These are phyloP conservation scores for Trichothecium roseum DNA, from an alignment of 2,329 filamentous ascomycete species.

Conservation along the genomic window DNA sequence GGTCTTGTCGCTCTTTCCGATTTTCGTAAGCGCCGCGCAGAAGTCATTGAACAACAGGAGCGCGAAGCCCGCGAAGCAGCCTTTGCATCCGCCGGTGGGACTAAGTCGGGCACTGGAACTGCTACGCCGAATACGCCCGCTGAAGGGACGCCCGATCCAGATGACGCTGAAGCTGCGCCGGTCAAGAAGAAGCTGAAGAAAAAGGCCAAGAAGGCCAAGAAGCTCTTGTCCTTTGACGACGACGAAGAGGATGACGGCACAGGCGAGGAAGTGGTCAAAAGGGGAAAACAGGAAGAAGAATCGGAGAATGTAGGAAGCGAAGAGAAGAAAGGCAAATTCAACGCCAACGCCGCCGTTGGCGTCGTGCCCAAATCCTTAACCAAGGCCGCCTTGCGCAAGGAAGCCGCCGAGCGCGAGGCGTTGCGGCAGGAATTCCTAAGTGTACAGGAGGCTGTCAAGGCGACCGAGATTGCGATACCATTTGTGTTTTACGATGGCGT, in stretches of 20 bases:
- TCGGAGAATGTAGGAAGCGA: conserved; percentile 15
- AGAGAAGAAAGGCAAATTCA: conserved; percentile 37
- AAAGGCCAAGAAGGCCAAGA: conserved; percentile 29
- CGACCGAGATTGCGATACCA: conserved; percentile 79
- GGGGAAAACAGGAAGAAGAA: conserved; percentile 28
- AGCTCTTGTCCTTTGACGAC: conserved; percentile 53
- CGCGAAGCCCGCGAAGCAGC: conserved; percentile 61
- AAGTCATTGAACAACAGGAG: conserved; percentile 86
- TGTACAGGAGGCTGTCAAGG: conserved; percentile 79
- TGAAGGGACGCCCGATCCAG: background rate
- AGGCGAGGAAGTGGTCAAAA: too few relatives aligned
- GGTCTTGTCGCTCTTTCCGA: conserved; percentile 87
- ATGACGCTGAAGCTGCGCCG: background rate
- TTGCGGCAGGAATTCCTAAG: conserved; percentile 73
- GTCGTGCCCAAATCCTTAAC: conserved; percentile 57
- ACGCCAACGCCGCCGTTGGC: conserved; percentile 50
- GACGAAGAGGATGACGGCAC: conserved; percentile 49
- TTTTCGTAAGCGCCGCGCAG: conserved; percentile 89
- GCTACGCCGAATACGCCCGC: too few relatives aligned
- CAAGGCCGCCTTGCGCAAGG: conserved; percentile 67
- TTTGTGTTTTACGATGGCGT: conserved; percentile 97
- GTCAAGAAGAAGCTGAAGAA: conserved; percentile 32
- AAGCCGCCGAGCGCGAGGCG: conserved; percentile 69
- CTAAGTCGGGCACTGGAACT: too few relatives aligned
- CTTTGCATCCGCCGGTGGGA: conserved; percentile 13